Evolutionary conservation across 2,329 filamentous ascomycete genomes (phyloP), one percentile per base, ranked within the genome.

Genomic region (Fusarium bactridioides): DNA sequence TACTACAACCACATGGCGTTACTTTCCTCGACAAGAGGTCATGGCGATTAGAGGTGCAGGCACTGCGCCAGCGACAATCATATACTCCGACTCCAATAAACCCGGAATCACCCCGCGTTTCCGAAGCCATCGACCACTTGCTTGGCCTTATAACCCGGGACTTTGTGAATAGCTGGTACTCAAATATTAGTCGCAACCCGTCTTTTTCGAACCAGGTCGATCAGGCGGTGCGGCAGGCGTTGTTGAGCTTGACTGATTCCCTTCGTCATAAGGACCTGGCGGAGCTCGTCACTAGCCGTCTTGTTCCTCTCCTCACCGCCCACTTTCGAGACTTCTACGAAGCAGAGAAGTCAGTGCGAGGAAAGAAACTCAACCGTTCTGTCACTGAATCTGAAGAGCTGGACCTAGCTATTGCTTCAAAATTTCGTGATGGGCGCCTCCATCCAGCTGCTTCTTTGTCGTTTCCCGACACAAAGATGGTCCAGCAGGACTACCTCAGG

Each of bases 351-450:
- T 88, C 90, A 13, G 93, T 99, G 16, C 89, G 95, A 60, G 97
- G 97, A 18, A 93, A 91, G 79, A 94, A 97, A 81, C 85, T 98
- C 63, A 96, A 94, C 76, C 90, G 94, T 58, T 94, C 92, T 73
- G 91, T 99, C 61, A 98, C 97, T 6, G 96, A 99, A 83, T 97
- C 95, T 2, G 95, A 98, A 79, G 96, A 99, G 86, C 85, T 99
- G 76, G 95, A 98, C 81, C 86, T 97, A 74, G 96, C 96, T 4
- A 97, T 99, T 81, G 96, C 96, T n/a, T 92, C 90, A 44, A 98
- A 97, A 82, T 99, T 96, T 82, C 92, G 89, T 61, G 92, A 97
- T 80, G 95, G 95, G 31, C 94, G 92, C 71, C 85, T 99, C 65
- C 97, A 99, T 79, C 88, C 93, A 9, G 96, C 96, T 10, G 95